These are phyloP conservation scores for Diversispora epigaea DNA, from an alignment of 192 early-diverging fungal genomes.

Conservation along the genomic window DNA sequence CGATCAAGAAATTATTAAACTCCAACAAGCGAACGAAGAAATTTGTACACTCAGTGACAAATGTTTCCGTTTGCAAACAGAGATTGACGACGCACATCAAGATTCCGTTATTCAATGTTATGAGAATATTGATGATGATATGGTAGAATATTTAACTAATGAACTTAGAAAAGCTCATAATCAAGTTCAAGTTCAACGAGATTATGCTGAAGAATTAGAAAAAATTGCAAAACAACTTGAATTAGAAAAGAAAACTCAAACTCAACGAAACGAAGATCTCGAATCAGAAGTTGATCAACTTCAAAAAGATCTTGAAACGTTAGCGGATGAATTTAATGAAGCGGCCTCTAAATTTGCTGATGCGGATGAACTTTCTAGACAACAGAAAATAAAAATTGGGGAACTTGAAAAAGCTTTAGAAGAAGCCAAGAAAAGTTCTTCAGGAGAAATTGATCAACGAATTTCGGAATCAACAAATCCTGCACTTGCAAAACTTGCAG, in stretches of 20 bases:
- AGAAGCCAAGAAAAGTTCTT: constrained; percentile 8
- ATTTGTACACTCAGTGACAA: background rate
- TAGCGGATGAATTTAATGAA: constrained; percentile 43
- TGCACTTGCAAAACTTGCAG: constrained; percentile 17
- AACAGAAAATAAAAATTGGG: constrained; percentile 39
- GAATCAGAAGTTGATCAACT: constrained; percentile 33
- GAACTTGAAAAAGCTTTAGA: constrained; percentile 38
- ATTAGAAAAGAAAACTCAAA: constrained; percentile 4
- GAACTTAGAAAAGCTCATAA: constrained; percentile 10
- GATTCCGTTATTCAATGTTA: constrained; percentile 6
- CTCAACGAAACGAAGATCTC: constrained; percentile 13
- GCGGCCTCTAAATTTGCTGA: constrained; percentile 40
- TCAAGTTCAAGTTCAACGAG: background rate
- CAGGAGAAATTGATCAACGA: background rate
- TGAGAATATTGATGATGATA: constrained; percentile 12
- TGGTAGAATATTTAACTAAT: constrained; percentile 12
- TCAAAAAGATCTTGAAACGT: constrained; percentile 40
- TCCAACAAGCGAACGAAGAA: constrained; percentile 20
- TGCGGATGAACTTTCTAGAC: constrained; percentile 35
- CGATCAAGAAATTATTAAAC: constrained; percentile 2
- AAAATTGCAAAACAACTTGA: constrained; percentile 21
- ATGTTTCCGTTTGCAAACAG: constrained; percentile 19
- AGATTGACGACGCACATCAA: constrained; percentile 2
- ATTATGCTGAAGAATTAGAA: constrained; percentile 3
- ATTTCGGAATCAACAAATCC: constrained; percentile 3